Evolutionary conservation across 331 rosid species (phyloP), one percentile per base, ranked within the genome.

Genomic region (Acacia pycnantha): DNA sequence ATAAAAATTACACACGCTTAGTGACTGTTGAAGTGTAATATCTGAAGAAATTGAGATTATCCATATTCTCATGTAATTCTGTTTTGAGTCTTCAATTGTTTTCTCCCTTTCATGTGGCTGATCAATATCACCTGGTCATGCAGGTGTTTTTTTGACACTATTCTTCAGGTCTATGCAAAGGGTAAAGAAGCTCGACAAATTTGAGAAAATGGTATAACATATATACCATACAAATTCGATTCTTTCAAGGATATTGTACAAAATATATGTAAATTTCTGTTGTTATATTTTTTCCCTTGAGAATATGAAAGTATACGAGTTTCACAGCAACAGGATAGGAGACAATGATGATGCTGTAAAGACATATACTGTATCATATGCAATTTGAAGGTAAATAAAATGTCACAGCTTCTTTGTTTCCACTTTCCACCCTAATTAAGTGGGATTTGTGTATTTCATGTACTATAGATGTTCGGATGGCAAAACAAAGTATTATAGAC

Each of bases 131-230:
- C 15, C 64, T 73, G 74, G 66, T 22, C 31, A 78, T 89, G 92
- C 94, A 93, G 98, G 99, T 81, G 81, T 91, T 64, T 90, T 93
- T 44, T 44, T 89, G 84, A 80, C 90, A 11, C 82, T 95, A 77
- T 67, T 92, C 78, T 79, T 90, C 37, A 88, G 97, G 84, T 91
- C 92, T 18, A 91, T 95, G 95, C 96, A 87, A 78, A 85, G 97
- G 87, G 94, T 88, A 78, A 88, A 89, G 82, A 86, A 18, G 85
- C 99, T 95, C 54, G 98, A 93, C 10, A 95, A 92, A 79, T 81
- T 93, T 72, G 98, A 93, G 92, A 91, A 91, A 65, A 93, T 95
- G 98, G 84, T 93, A 41, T 92, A 79, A 84, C 61, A 46, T 18
- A 51, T 81, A 46, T 81, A 46, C 21, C 79, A 73, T 66, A 65